Conservation (phyloP, 345 rosid species). For the Eucalyptus polyanthemos region DNA sequence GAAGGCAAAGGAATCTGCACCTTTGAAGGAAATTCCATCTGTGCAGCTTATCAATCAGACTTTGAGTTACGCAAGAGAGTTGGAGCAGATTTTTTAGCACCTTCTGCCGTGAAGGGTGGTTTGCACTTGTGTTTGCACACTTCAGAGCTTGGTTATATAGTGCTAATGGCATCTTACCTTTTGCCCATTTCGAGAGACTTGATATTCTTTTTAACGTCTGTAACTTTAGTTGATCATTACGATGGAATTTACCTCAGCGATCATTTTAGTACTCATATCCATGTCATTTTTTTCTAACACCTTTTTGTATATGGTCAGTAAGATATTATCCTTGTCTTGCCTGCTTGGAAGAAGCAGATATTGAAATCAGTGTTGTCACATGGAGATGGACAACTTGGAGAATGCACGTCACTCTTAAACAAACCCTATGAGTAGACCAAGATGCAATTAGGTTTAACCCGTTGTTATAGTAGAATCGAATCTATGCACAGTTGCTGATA, state of each 20-base stretch:
- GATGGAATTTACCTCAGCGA: too few relatives aligned
- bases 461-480: neutral
- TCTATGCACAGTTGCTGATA: neutral
- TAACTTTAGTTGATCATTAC: too few relatives aligned
- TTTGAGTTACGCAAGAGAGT: neutral
- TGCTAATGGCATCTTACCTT: neutral
- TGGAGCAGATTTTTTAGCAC: neutral
- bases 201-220: neutral
- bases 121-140: neutral
- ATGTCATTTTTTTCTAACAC: neutral
- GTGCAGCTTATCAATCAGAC: neutral
- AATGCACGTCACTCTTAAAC: neutral
- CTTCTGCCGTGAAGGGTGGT: neutral
- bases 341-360: neutral
- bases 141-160: fast-evolving
- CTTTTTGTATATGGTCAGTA: neutral
- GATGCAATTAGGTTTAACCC: too few relatives aligned
- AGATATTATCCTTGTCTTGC: neutral
- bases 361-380: neutral
- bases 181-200: neutral
- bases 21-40: slow-evolving; percentile 93
- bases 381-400: neutral
- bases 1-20: slow-evolving; percentile 82
- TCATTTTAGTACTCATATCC: neutral
- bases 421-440: neutral